Base-by-base conservation (phyloP, 148 eudicot genomes). In the Selenicereus undatus region DNA sequence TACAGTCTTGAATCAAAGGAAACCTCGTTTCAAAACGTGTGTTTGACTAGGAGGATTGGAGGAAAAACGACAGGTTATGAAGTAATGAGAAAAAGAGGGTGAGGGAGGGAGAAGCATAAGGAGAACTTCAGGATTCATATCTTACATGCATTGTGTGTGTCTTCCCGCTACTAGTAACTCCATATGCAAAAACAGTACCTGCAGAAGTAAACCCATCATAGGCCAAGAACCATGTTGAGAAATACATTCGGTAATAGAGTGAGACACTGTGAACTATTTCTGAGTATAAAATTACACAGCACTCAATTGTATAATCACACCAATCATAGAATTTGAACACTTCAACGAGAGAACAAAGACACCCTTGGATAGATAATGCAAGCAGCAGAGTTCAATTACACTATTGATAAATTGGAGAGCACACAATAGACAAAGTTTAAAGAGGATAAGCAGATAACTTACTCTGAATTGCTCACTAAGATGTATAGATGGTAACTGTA, bases 141-240 rank as follows among this genome's bases (percentile, higher is more conserved):
- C 84, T 81, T 81, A 84, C 86, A 78, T 84, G 86, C 86, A 84
- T 84, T 54, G 86, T 84, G 76, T 84, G 86, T 17, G 86, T 91
- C 84, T 91, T 91, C 72, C 94, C 94, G 78, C 95, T 91, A 82
- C 95, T 90, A 76, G 95, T 91, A 81, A 91, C 95, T 73, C 95
- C 95, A 83, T 91, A 91, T 51, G 95, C 95, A 83, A 91, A 91
- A 27, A 91, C 86, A 3, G 95, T 91, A 70, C 91, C 94, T 91
- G 84, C 88, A 87, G 17, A 82, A 77, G 83, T 42, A 66, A 75
- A n/a, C 45, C 50, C 51, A 16, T 75, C 36, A 26, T 32, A 80
- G 6, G 30, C 78, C 27, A 27, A 43, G 42, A 75, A n/a, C 51
- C 74, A 65, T 29, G 66, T 30, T 8, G 35, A 45, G 29, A 81